Evolutionary conservation across 805 yeast genomes (phyloP).

Genomic region (Metschnikowia sp.): DNA sequence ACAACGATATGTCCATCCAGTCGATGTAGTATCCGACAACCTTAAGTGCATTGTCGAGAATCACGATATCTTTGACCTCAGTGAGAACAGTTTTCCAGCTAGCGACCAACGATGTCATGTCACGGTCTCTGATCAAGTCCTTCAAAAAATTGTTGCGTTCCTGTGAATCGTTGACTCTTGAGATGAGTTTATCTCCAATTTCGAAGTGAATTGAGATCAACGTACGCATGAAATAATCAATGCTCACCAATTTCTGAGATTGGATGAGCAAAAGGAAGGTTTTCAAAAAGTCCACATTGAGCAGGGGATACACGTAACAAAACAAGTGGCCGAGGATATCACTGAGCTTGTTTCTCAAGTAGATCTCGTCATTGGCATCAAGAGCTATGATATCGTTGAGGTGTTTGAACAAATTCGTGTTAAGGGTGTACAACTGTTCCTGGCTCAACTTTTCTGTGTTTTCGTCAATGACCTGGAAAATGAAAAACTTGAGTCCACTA

Average conservation of each 20-base stretch:
- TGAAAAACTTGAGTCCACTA: constrained; percentile 61
- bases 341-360: constrained; percentile 36
- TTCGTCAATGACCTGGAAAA: constrained; percentile 66
- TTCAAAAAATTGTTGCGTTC: constrained; percentile 71
- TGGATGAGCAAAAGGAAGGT: constrained; percentile 24
- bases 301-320: constrained; percentile 31
- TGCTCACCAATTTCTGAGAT: constrained; percentile 18
- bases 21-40: constrained; percentile 83
- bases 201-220: constrained; percentile 78
- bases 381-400: constrained; percentile 27
- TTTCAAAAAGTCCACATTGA: constrained; percentile 32
- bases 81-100: constrained; percentile 64
- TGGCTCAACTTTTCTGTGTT: constrained; percentile 43
- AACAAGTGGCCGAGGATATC: constrained; percentile 34
- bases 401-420: constrained; percentile 47
- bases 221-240: constrained; percentile 74
- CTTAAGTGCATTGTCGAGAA: constrained; percentile 55
- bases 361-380: constrained; percentile 24
- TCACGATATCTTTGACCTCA: constrained; percentile 29
- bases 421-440: constrained; percentile 46
- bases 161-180: constrained; percentile 58
- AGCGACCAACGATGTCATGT: constrained; percentile 60
- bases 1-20: constrained; percentile 84
- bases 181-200: constrained; percentile 86
- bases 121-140: constrained; percentile 76